A percentile compares a stretch with the other conserved stretches of the same genome.
phyloP scores from a whole-genome alignment of 2,329 filamentous ascomycete species.

The Xylaria digitata region DNA sequence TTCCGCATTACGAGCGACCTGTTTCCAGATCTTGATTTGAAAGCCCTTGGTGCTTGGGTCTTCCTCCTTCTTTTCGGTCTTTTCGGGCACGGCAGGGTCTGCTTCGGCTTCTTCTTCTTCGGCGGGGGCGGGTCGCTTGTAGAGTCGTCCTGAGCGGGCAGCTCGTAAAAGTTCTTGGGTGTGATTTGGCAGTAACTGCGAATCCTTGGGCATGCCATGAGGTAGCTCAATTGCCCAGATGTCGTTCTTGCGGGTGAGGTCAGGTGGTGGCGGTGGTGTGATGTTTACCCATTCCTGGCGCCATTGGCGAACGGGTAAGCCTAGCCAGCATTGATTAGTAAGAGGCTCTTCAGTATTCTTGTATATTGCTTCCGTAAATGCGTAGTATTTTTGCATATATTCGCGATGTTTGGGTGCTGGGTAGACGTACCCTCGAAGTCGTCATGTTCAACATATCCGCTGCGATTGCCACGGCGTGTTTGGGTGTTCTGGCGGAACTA shows the following conservation, averaged over 20 bases:
- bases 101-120: constrained; percentile 70
- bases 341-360: not conserved
- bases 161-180: constrained; percentile 86
- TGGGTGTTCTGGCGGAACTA: constrained; percentile 52
- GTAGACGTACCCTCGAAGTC: constrained; percentile 66
- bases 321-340: constrained; percentile 54
- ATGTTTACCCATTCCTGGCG: constrained; percentile 76
- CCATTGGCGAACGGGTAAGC: constrained; percentile 92
- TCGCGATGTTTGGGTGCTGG: not conserved
- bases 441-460: constrained; percentile 69
- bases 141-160: constrained; percentile 79
- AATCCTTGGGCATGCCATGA: constrained; percentile 86
- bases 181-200: constrained; percentile 78
- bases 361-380: not conserved
- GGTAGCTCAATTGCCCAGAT: constrained; percentile 81
- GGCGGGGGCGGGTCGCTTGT: constrained; percentile 74
- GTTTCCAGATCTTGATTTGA: constrained; percentile 70
- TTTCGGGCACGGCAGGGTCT: constrained; percentile 60
- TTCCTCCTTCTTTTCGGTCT: constrained; percentile 72
- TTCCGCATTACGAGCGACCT: constrained; percentile 69
- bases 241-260: constrained; percentile 72
- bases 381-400: not conserved
- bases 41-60: constrained; percentile 66
- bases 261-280: constrained; percentile 72
- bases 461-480: constrained; percentile 68